Conservation (phyloP, 2,329 filamentous ascomycete genomes). For the Mycosphaerella sp. region DNA sequence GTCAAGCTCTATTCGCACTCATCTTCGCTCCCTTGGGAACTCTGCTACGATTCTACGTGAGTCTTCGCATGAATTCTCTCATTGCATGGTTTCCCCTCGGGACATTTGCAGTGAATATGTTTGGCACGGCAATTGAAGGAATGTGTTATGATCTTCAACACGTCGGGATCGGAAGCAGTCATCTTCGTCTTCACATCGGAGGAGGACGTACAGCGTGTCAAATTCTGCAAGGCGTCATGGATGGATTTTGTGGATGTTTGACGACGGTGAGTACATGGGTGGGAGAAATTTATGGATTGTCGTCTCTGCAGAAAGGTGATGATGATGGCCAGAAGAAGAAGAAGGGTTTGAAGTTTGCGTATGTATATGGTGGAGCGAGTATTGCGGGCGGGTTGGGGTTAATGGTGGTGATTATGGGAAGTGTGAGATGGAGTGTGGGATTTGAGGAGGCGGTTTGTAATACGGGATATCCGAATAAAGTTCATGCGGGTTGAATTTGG, state of each 20-base stretch:
- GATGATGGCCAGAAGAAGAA: conserved; percentile 28
- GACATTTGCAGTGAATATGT: conserved; percentile 75
- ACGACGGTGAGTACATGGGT: conserved; percentile 47
- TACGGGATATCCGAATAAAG: conserved; percentile 30
- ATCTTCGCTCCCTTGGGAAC: conserved; percentile 80
- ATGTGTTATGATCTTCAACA: conserved; percentile 76
- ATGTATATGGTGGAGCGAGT: conserved; percentile 60
- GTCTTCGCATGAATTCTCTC: conserved; percentile 62
- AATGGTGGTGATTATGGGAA: conserved; percentile 67
- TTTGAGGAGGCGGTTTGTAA: conserved; percentile 35
- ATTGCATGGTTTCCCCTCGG: conserved; percentile 69
- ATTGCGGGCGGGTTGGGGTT: conserved; percentile 53
- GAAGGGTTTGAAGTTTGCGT: conserved; percentile 46
- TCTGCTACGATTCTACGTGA: conserved; percentile 65
- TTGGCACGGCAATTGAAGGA: conserved; percentile 67
- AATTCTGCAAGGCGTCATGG: conserved; percentile 43
- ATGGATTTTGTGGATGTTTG: conserved; percentile 45
- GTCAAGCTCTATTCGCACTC: conserved; percentile 65
- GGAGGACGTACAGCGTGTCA: conserved; percentile 40
- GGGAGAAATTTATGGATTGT: conserved; percentile 35
- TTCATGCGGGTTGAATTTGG: conserved; percentile 15
- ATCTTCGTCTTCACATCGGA: conserved; percentile 25
- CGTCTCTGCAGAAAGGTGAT: too few species aligned
- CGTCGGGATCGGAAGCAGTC: conserved; percentile 32
- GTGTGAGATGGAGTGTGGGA: conserved; percentile 59